These are phyloP conservation scores for Rhododendron simsii DNA, from an alignment of 148 eudicot genomes.

Conservation along the genomic window DNA sequence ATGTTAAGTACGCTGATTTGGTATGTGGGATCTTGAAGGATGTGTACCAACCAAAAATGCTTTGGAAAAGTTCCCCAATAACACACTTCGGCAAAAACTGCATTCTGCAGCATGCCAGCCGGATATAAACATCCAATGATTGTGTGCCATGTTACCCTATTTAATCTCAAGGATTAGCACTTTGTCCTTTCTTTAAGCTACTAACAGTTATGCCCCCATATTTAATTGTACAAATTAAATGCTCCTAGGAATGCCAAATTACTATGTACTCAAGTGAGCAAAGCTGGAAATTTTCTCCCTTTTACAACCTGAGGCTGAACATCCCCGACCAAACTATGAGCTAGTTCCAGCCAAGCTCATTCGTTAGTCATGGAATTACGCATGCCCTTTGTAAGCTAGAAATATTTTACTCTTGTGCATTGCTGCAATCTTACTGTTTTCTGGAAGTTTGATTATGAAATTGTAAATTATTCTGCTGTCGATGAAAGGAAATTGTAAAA, in stretches of 20 bases:
- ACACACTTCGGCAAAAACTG: not conserved
- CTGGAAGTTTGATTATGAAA: not conserved
- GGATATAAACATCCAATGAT: not conserved
- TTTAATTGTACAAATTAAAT: not conserved
- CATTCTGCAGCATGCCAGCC: not conserved
- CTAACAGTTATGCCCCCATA: not conserved
- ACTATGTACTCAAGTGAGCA: not conserved
- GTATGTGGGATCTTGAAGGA: not conserved
- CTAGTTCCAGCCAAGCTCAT: not conserved
- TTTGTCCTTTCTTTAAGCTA: not conserved
- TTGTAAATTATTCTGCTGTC: not conserved
- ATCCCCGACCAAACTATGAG: not conserved
- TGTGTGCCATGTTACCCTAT: not conserved
- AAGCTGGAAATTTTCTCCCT: not conserved
- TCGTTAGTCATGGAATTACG: not conserved
- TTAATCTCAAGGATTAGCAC: not conserved
- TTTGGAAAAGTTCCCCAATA: slow-evolving; percentile 1
- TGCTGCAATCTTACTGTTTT: not conserved
- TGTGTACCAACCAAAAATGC: not conserved
- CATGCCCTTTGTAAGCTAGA: not conserved
- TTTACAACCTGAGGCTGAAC: not conserved
- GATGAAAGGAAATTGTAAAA: not conserved
- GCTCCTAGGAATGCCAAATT: not conserved
- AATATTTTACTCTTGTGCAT: not conserved
- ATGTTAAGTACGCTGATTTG: not conserved